Conservation (phyloP, 495 filamentous ascomycete genomes). For the Penicillium psychrofluorescens region DNA sequence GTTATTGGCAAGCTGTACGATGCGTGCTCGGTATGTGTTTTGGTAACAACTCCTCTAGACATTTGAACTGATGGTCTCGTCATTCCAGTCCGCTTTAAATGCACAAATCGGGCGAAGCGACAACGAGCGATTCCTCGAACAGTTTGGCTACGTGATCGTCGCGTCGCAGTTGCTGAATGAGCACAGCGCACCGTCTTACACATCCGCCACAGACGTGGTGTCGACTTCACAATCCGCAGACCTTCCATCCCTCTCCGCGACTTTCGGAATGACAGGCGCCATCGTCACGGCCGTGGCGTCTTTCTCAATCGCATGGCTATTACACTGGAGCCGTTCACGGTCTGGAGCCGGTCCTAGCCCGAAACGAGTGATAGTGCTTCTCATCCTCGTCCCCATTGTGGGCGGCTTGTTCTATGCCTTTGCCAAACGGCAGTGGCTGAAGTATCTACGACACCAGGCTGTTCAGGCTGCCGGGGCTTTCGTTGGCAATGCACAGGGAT, state of each 20-base stretch:
- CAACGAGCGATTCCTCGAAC: slow-evolving; percentile 83
- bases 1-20: slow-evolving; percentile 46
- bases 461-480: slow-evolving; percentile 67
- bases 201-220: slow-evolving; percentile 33
- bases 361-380: slow-evolving; percentile 48
- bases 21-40: slow-evolving; percentile 49
- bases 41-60: too few relatives aligned
- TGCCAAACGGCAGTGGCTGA: slow-evolving; percentile 74
- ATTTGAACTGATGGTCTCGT: neutral
- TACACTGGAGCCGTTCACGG: slow-evolving; percentile 54
- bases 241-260: slow-evolving; percentile 34
- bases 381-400: slow-evolving; percentile 48
- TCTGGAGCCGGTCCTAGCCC: slow-evolving; percentile 28
- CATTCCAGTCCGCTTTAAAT: slow-evolving; percentile 45
- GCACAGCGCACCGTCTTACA: slow-evolving; percentile 43
- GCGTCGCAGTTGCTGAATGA: slow-evolving; percentile 86
- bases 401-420: slow-evolving; percentile 61
- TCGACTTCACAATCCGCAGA: slow-evolving; percentile 26
- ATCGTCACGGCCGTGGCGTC: slow-evolving; percentile 47
- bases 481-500: slow-evolving; percentile 69
- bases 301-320: slow-evolving; percentile 64
- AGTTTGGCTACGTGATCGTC: slow-evolving; percentile 91
- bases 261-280: slow-evolving; percentile 43
- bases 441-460: slow-evolving; percentile 71
- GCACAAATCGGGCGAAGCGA: slow-evolving; percentile 74